phyloP scores from a whole-genome alignment of 2,329 filamentous ascomycete genomes.

The Lachnellula cervina region DNA sequence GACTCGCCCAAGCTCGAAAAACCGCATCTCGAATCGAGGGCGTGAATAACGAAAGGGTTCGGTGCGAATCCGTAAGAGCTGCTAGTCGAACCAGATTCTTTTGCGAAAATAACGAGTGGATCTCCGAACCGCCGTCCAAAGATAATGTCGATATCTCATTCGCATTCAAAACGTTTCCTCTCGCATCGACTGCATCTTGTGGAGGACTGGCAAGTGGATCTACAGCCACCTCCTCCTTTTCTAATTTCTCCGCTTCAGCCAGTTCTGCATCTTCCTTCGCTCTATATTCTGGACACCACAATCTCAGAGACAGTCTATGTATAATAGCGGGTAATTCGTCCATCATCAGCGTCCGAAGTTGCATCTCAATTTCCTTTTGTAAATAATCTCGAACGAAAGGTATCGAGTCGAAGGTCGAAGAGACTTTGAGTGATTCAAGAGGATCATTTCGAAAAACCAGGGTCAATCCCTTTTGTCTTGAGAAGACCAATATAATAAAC shows the following conservation, averaged over 20 bases:
- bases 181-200: slow-evolving; percentile 74
- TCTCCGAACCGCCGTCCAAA: slow-evolving; percentile 73
- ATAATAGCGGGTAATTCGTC: slow-evolving; percentile 96
- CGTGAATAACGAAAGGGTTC: slow-evolving; percentile 86
- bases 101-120: slow-evolving; percentile 88
- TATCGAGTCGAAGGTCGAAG: slow-evolving; percentile 97
- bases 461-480: slow-evolving; percentile 92
- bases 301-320: slow-evolving; percentile 78
- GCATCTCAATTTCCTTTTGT: slow-evolving; percentile 91
- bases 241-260: slow-evolving; percentile 44
- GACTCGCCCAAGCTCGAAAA: slow-evolving; percentile 86
- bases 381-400: slow-evolving; percentile 97
- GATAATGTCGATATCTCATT: slow-evolving; percentile 71
- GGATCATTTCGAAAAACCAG: slow-evolving; percentile 98
- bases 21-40: slow-evolving; percentile 86
- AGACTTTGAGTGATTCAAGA: slow-evolving; percentile 95
- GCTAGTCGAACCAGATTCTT: slow-evolving; percentile 85
- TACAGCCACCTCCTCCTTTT: slow-evolving; percentile 48
- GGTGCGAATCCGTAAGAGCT: slow-evolving; percentile 79
- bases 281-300: slow-evolving; percentile 86
- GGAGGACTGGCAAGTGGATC: slow-evolving; percentile 81
- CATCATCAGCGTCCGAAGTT: slow-evolving; percentile 92
- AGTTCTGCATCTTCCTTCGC: slow-evolving; percentile 57
- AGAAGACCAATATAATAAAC: slow-evolving; percentile 97
- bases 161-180: slow-evolving; percentile 71